Percentiles rank a stretch among this genome's conserved stretches.
These are phyloP conservation scores for Gossypium armourianum DNA, from an alignment of 441 rosid species.

Conservation along the genomic window DNA sequence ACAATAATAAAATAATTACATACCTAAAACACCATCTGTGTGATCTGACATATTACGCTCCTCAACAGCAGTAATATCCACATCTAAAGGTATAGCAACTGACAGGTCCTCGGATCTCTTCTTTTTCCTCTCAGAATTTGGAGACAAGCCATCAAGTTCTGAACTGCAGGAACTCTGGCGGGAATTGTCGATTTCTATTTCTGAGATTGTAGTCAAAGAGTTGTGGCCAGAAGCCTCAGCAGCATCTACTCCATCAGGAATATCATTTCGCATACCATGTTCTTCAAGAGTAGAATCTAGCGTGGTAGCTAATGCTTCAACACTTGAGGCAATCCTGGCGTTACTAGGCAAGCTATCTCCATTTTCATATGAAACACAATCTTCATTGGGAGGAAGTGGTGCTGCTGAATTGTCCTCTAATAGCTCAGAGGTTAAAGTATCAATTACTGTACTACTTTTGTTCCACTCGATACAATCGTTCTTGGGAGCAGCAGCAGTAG, in stretches of 20 bases:
- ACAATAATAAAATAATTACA: neutral
- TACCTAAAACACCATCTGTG: conserved; percentile 48
- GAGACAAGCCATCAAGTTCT: conserved; percentile 30
- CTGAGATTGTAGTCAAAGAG: conserved; percentile 41
- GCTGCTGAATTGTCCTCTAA: conserved; percentile 31
- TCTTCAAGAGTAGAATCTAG: conserved; percentile 28
- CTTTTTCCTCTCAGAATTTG: conserved; percentile 26
- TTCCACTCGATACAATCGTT: conserved; percentile 22
- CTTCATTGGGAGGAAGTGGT: conserved; percentile 21
- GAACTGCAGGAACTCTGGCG: conserved; percentile 26
- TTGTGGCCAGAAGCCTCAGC: conserved; percentile 30
- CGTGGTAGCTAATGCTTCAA: conserved; percentile 27
- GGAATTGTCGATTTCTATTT: conserved; percentile 43
- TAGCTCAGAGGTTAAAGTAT: conserved; percentile 33
- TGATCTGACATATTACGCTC: conserved; percentile 35
- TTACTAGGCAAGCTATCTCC: conserved; percentile 26
- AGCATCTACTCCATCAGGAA: conserved; percentile 27
- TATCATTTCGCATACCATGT: conserved; percentile 14
- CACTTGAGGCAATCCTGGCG: conserved; percentile 26
- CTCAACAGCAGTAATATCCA: conserved; percentile 24
- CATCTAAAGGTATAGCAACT: conserved; percentile 21
- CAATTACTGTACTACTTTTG: conserved; percentile 28
- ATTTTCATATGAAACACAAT: conserved; percentile 26
- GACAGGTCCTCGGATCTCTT: conserved; percentile 33
- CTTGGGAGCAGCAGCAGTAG: conserved; percentile 13